A percentile compares a stretch with the other conserved stretches of the same genome.
phyloP scores from a whole-genome alignment of 129 eudicot species.

The Artemisia annua region DNA sequence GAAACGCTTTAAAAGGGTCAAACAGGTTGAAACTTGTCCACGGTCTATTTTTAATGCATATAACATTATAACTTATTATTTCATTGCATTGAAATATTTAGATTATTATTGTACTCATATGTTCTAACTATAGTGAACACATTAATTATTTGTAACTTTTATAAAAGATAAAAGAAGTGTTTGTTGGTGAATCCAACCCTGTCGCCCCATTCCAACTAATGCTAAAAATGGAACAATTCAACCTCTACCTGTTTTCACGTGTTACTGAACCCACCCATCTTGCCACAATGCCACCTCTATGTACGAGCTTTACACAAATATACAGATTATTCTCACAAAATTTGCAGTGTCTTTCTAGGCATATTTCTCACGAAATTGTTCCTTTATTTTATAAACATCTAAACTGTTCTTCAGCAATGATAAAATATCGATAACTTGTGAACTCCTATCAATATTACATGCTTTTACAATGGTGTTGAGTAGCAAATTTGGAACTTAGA shows the following conservation, averaged over 20 bases:
- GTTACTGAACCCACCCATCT: slow-evolving; percentile 13
- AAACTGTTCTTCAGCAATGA: background rate
- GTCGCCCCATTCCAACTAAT: background rate
- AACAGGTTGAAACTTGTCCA: background rate
- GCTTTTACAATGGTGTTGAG: background rate
- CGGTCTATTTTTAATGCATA: background rate
- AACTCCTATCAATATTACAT: background rate
- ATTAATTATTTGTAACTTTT: background rate
- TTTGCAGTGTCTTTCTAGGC: background rate
- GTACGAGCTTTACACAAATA: background rate
- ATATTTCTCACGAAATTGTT: background rate
- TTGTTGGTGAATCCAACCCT: background rate
- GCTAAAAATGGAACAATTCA: background rate
- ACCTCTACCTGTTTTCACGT: background rate
- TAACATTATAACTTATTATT: background rate
- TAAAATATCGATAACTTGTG: slow-evolving; percentile 7
- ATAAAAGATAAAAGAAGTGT: background rate
- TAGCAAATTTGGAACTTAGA: background rate
- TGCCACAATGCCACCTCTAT: slow-evolving; percentile 4
- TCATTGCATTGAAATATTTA: background rate
- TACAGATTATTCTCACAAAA: background rate
- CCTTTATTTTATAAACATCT: background rate
- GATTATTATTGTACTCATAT: background rate
- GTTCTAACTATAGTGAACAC: background rate
- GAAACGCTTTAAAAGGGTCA: background rate